phyloP scores from a whole-genome alignment of 2,329 filamentous ascomycete species.

The Cordyceps cateniannulata region DNA sequence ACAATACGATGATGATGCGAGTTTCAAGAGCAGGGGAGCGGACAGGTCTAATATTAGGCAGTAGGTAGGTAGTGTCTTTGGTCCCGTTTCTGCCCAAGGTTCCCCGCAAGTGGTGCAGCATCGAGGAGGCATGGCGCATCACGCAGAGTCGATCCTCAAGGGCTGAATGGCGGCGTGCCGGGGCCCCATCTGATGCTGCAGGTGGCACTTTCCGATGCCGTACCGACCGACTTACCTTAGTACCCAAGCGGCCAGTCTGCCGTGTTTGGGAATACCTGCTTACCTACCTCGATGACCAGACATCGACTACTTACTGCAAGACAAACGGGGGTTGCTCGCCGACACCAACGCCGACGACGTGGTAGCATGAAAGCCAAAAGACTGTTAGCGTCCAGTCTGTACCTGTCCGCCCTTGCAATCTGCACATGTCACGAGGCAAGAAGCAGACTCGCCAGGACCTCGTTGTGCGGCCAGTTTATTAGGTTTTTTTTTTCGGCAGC shows the following conservation, averaged over 20 bases:
- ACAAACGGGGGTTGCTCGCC: background rate
- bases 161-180: constrained; percentile 1
- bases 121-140: constrained; percentile 2
- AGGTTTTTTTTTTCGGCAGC: background rate
- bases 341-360: background rate
- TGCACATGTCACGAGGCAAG: constrained; percentile 5
- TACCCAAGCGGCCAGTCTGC: background rate
- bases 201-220: background rate
- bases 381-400: too few species aligned
- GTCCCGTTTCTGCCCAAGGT: constrained; percentile 7
- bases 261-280: background rate
- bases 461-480: background rate
- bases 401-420: background rate
- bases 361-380: too few species aligned
- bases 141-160: constrained; percentile 10
- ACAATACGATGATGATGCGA: too few species aligned
- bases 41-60: too few species aligned
- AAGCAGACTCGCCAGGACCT: background rate
- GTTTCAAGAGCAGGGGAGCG: too few species aligned
- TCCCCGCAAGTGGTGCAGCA: constrained; percentile 5
- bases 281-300: background rate
- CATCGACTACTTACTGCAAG: background rate
- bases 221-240: too few species aligned
- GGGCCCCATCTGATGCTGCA: constrained; percentile 5
- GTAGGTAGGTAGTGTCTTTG: background rate